Evolutionary conservation across 805 yeast genomes (phyloP), one percentile per base, ranked within the genome.

Genomic region (Candida rishiriensis): DNA sequence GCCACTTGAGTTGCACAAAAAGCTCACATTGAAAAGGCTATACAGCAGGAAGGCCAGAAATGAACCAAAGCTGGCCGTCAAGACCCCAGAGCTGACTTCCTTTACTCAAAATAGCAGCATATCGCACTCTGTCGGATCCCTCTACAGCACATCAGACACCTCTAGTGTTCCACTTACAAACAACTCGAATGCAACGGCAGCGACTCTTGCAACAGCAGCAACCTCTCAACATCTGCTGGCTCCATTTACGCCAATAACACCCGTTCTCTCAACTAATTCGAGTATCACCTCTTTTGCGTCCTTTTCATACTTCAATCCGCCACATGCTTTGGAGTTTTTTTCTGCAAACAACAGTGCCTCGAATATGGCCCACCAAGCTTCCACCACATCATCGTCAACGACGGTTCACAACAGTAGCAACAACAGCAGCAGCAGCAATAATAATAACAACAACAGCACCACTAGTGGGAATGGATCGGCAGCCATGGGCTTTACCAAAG

Each of bases 191-290:
- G 33, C 45, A 10, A 40, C 50, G 9, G 51, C 51, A n/a, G 43
- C 47, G 16, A 34, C 48, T 2, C 34, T 38, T 17, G 32, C 40
- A 10, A 26, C 43, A 3, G 26, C 32, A 3, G n/a, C 10, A 6
- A 34, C 39, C 9, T 12, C 36, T n/a, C 10, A 26, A 30, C 17
- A 10, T 14, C 31, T 16, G 29, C 10, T 33, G 5, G 28, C 42
- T 2, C 50, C 53, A 7, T 46, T 44, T 36, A 51, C 56, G 11
- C 57, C 59, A 2, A 48, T 55, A 14, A 57, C 61, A 10, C 59
- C 61, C 9, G 50, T 53, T 31, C 39, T 52, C 17, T 57, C 61
- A n/a, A 52, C 59, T 10, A 48, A 48, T 28, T 56, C 61, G 3
- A 55, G 59, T 2, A 34, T 50, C 10, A 34, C 47, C 2, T 56